These are phyloP conservation scores for Starmerella lactis-condensi DNA, from an alignment of 805 yeast species.

Conservation along the genomic window DNA sequence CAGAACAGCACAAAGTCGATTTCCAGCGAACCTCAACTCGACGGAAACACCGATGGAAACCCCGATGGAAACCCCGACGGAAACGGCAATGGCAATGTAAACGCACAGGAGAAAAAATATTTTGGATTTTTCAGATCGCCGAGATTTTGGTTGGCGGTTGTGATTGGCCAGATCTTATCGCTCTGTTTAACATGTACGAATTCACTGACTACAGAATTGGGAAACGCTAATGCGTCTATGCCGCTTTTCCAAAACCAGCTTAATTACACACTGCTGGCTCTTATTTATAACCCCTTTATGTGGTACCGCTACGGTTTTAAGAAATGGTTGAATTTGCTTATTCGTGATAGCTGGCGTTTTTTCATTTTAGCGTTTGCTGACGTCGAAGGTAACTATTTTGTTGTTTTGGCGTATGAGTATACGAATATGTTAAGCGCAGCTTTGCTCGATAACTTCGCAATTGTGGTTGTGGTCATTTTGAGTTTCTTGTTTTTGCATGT, in stretches of 20 bases:
- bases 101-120: conserved; percentile 7
- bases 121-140: conserved; percentile 20
- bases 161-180: conserved; percentile 28
- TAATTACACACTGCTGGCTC: conserved; percentile 24
- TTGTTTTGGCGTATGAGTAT: conserved; percentile 28
- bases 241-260: conserved; percentile 30
- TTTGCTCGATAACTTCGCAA: conserved; percentile 29
- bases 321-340: conserved; percentile 20
- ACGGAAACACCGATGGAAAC: not conserved
- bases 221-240: conserved; percentile 24
- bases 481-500: conserved; percentile 28
- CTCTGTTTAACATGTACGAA: conserved; percentile 28
- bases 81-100: not conserved
- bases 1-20: not conserved
- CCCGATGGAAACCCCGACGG: not conserved
- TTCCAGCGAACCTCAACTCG: not conserved
- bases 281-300: conserved; percentile 26
- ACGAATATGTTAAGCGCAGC: conserved; percentile 29
- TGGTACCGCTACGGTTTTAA: conserved; percentile 25
- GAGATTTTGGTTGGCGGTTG: conserved; percentile 26
- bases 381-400: conserved; percentile 31
- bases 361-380: conserved; percentile 28
- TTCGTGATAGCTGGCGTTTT: conserved; percentile 28
- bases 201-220: conserved; percentile 27
- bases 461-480: conserved; percentile 28